phyloP scores from a whole-genome alignment of 352 stramenopile genomes.

The Thalassiosira ordinaria region DNA sequence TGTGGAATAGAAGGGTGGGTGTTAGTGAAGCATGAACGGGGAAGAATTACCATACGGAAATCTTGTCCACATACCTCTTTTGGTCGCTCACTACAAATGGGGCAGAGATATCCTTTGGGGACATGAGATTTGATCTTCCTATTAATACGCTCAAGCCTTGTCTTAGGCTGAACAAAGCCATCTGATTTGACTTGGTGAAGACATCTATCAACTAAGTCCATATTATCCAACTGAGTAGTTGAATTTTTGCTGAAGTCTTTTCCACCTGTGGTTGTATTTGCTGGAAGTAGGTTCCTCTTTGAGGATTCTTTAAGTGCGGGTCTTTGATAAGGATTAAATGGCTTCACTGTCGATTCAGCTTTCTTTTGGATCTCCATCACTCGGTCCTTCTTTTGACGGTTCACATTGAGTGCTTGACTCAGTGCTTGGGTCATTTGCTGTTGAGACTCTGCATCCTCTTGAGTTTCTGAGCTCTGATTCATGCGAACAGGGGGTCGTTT shows the following conservation, averaged over 20 bases:
- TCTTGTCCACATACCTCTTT: slow-evolving; percentile 58
- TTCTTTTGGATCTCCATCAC: slow-evolving; percentile 22
- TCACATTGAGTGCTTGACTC: slow-evolving; percentile 27
- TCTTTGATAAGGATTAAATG: slow-evolving; percentile 33
- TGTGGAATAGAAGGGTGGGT: too few species aligned
- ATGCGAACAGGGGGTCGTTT: too few species aligned
- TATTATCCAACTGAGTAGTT: not conserved
- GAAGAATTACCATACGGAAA: too few species aligned
- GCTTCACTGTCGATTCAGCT: slow-evolving; percentile 2
- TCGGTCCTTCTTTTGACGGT: slow-evolving; percentile 35
- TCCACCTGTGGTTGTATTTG: too few species aligned
- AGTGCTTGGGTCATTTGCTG: slow-evolving; percentile 41
- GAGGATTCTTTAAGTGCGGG: slow-evolving; percentile 27
- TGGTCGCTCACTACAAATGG: slow-evolving; percentile 54
- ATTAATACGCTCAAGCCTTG: slow-evolving; percentile 33
- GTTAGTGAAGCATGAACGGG: too few species aligned
- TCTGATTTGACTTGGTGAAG: slow-evolving; percentile 46
- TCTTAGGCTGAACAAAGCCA: slow-evolving; percentile 40
- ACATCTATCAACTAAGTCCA: slow-evolving; percentile 31
- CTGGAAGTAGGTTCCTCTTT: slow-evolving; percentile 28
- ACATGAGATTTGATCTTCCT: slow-evolving; percentile 63
- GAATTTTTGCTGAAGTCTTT: too few species aligned
- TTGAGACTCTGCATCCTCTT: slow-evolving; percentile 40
- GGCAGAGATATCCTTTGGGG: slow-evolving; percentile 61
- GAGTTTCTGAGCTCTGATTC: slow-evolving; percentile 16